A percentile compares a stretch with the other conserved stretches of the same genome.
Conservation (phyloP, 495 filamentous ascomycete species). For the Penicillium dipodomyicola region DNA sequence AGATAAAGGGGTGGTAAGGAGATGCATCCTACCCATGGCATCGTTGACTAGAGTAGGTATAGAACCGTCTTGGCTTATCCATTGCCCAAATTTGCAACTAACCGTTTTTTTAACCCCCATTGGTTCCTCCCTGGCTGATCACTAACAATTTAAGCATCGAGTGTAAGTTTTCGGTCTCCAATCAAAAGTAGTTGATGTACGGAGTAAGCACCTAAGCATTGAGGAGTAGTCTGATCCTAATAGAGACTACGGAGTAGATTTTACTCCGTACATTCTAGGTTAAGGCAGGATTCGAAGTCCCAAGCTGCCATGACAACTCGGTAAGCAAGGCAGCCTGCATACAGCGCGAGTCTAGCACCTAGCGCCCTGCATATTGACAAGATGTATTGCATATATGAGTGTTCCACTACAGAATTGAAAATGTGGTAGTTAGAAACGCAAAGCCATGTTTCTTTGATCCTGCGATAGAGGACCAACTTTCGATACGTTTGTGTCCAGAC, state of each 20-base stretch:
- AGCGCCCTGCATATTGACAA: background rate
- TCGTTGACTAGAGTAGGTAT: background rate
- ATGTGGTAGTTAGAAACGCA: background rate
- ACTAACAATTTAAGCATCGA: background rate
- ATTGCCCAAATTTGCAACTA: background rate
- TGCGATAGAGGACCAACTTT: background rate
- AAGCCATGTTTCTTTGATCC: background rate
- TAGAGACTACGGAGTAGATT: background rate
- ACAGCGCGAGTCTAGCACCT: background rate
- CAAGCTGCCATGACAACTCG: background rate
- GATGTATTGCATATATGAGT: background rate
- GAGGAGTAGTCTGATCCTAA: background rate
- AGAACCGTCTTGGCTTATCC: background rate
- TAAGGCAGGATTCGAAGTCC: background rate
- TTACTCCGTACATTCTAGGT: background rate
- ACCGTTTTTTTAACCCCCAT: background rate
- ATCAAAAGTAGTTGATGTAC: background rate
- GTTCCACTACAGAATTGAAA: background rate
- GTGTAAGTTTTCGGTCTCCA: background rate
- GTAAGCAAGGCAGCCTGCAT: slow-evolving; percentile 1
- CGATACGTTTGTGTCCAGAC: background rate
- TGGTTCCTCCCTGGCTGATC: background rate
- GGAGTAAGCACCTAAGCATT: background rate
- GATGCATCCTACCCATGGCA: background rate
- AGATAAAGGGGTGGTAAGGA: background rate